Conservation (phyloP, 192 early-diverging fungal genomes). For the Coemansia sp. region DNA sequence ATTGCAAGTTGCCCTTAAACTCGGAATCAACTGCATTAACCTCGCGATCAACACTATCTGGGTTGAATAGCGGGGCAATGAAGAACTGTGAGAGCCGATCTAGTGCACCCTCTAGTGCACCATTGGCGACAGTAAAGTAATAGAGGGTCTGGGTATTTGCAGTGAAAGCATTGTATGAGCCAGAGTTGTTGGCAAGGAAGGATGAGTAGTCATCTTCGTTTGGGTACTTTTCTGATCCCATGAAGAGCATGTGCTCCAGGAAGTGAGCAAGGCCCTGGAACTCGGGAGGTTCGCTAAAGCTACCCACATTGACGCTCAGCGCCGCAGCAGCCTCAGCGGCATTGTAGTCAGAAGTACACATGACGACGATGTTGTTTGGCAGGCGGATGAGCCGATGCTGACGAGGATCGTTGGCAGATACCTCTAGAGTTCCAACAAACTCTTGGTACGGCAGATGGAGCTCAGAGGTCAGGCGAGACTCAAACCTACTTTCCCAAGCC, state of each 20-base stretch:
- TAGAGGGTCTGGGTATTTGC: constrained; percentile 7
- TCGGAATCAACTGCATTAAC: constrained; percentile 89
- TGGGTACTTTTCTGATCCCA: constrained; percentile 64
- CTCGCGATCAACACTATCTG: constrained; percentile 81
- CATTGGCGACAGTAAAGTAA: constrained; percentile 11
- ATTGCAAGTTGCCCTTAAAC: constrained; percentile 75
- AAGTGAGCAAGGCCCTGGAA: constrained; percentile 64
- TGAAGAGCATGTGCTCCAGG: constrained; percentile 63
- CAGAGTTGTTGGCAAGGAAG: constrained; percentile 21
- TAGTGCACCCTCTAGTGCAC: constrained; percentile 52
- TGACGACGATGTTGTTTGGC: constrained; percentile 53
- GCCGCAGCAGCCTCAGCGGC: constrained; percentile 51
- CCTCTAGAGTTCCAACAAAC: constrained; percentile 29
- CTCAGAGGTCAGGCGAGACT: too few relatives aligned
- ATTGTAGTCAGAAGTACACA: constrained; percentile 55
- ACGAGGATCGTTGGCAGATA: constrained; percentile 52
- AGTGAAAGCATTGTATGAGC: constrained; percentile 30
- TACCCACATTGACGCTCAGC: constrained; percentile 58
- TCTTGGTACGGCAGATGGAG: constrained; percentile 16
- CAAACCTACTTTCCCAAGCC: too few relatives aligned
- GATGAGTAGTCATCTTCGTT: constrained; percentile 55
- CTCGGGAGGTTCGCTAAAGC: constrained; percentile 51
- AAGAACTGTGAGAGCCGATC: constrained; percentile 79
- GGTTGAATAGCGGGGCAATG: constrained; percentile 72
- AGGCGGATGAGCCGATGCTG: constrained; percentile 54